Evolutionary conservation across 768 basidiomycete species (phyloP), one percentile per base, ranked within the genome.

Genomic region (Russula vinacea): DNA sequence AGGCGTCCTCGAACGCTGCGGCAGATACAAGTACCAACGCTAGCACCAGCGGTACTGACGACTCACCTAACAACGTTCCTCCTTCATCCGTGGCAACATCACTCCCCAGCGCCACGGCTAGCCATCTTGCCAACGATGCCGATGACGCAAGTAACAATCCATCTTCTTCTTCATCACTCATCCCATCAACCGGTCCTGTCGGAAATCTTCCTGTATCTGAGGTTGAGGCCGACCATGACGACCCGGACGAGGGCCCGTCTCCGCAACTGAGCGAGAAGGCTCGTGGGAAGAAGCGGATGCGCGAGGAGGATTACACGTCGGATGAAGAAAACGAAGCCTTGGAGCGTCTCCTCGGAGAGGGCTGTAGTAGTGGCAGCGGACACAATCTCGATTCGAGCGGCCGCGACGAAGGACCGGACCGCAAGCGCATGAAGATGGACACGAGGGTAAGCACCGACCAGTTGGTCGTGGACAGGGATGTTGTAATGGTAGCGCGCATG

Each of bases 281-380:
- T 11, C 58, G 52, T 5, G 63, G 63, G 37, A 64, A 64, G 58
- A 64, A 60, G 39, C 58, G 63, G 9, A 59, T 42, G 39, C 52
- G 58, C n/a, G 53, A 59, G 5, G 63, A 55, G 22, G 51, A 58
- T 11, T 32, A 29, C 2, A 11, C 10, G 8, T 53, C 52, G 42
- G 33, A 13, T 4, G 17, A 14, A 11, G n/a, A 42, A 3, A 29
- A 42, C 7, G 16, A 26, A 3, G 24, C 5, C 8, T 16, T 19
- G 19, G 44, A n/a, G 5, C 0, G 13, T 2, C 29, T n/a, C 14
- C 50, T 32, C 5, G 33, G 24, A 4, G 26, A 5, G 7, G 29
- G 56, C n/a, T 5, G 42, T 9, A 16, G 19, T 6, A 13, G 40
- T 22, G 29, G 22, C 2, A n/a, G 33, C 10, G 35, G 22, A 2